These are phyloP conservation scores for Ceratobasidium sp. DNA, from an alignment of 1,284 basidiomycete species.

Conservation along the genomic window DNA sequence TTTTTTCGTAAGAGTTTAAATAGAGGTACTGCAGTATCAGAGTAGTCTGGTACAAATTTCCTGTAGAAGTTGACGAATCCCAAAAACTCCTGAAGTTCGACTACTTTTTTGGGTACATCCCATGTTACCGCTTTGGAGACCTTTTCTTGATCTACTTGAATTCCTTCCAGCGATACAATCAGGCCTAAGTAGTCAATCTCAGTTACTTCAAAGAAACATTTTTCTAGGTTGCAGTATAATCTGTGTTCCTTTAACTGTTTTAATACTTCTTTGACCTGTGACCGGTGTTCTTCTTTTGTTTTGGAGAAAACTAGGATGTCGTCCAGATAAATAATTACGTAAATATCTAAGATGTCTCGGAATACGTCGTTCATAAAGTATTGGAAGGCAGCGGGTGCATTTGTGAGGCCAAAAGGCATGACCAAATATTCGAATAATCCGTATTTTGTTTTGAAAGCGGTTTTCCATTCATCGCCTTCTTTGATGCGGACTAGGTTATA, in stretches of 20 bases:
- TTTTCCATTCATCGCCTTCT: slow-evolving; percentile 53
- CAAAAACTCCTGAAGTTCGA: slow-evolving; percentile 53
- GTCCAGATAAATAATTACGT: slow-evolving; percentile 41
- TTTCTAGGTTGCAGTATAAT: slow-evolving; percentile 6
- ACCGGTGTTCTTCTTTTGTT: not conserved
- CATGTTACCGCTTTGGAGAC: slow-evolving; percentile 55
- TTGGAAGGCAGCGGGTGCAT: slow-evolving; percentile 55
- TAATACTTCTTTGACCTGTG: slow-evolving; percentile 36
- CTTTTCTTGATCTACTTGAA: slow-evolving; percentile 59
- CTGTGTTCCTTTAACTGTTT: not conserved
- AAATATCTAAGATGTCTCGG: slow-evolving; percentile 19
- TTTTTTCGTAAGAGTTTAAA: slow-evolving; percentile 47
- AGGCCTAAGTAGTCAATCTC: slow-evolving; percentile 48
- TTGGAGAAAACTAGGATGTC: slow-evolving; percentile 38
- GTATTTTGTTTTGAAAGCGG: slow-evolving; percentile 53
- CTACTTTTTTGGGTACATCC: slow-evolving; percentile 53
- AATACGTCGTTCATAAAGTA: slow-evolving; percentile 45
- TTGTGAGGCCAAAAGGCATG: slow-evolving; percentile 49
- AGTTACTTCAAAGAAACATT: slow-evolving; percentile 48
- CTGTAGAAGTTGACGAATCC: slow-evolving; percentile 54
- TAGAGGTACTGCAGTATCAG: slow-evolving; percentile 49
- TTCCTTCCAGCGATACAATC: slow-evolving; percentile 51
- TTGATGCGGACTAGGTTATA: slow-evolving; percentile 52
- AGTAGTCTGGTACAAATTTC: slow-evolving; percentile 51
- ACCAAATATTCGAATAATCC: slow-evolving; percentile 56